Evolutionary conservation across 768 basidiomycete species (phyloP).

Genomic region (Leccinum arenicola): DNA sequence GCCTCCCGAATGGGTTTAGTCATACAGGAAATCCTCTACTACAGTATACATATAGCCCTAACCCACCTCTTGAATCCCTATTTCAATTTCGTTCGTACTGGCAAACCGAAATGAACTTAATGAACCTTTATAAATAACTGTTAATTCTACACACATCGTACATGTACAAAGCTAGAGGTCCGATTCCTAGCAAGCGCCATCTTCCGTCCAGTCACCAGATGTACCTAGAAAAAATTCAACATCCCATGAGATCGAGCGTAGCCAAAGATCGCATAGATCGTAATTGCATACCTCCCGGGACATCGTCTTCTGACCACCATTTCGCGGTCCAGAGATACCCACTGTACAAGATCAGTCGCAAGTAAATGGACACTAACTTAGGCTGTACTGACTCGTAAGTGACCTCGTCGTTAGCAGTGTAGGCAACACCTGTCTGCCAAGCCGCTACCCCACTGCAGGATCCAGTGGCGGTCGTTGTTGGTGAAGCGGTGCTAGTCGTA

Average conservation of each 20-base stretch:
- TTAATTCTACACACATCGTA: slow-evolving; percentile 1
- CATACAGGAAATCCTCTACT: background rate
- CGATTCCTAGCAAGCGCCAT: slow-evolving; percentile 45
- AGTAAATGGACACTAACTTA: background rate
- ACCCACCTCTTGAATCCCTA: background rate
- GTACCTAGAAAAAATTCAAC: slow-evolving; percentile 33
- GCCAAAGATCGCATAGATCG: background rate
- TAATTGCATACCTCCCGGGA: slow-evolving; percentile 38
- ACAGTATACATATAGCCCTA: background rate
- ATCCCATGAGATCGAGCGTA: background rate
- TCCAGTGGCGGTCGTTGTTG: slow-evolving; percentile 28
- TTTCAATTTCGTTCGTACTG: background rate
- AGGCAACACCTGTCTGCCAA: slow-evolving; percentile 45
- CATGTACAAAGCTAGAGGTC: background rate
- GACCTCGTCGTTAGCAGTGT: slow-evolving; percentile 51
- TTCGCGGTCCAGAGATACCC: slow-evolving; percentile 47
- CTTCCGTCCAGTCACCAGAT: slow-evolving; percentile 54
- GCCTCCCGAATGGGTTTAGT: background rate
- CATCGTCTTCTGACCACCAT: slow-evolving; percentile 62
- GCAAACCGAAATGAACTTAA: background rate
- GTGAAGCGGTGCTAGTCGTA: slow-evolving; percentile 12
- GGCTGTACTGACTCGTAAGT: slow-evolving; percentile 44
- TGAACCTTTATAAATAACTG: background rate
- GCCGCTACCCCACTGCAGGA: slow-evolving; percentile 48
- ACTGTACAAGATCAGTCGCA: slow-evolving; percentile 6